Percentiles rank a stretch among this genome's conserved stretches.
These are phyloP conservation scores for Claviceps digitariae DNA, from an alignment of 2,329 filamentous ascomycete genomes.

Conservation along the genomic window DNA sequence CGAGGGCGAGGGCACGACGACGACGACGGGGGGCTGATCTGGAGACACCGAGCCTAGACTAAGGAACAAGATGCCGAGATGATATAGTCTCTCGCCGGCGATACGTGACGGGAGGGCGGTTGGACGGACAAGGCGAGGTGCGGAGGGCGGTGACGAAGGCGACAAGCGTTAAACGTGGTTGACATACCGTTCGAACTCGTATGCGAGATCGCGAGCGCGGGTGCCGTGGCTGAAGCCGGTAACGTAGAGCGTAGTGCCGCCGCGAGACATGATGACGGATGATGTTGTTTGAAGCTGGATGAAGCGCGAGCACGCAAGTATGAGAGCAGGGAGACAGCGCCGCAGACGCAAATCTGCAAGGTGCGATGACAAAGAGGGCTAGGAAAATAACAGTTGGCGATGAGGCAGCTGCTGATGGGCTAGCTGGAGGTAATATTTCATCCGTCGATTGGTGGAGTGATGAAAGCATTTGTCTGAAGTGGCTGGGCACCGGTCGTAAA, in stretches of 20 bases:
- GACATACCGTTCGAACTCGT: constrained; percentile 99
- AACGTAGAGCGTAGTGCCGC: constrained; percentile 91
- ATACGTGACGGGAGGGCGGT: constrained; percentile 18
- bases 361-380: neutral
- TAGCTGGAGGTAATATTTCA: neutral
- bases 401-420: constrained; percentile 4
- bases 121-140: constrained; percentile 30
- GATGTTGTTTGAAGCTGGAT: constrained; percentile 4
- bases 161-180: constrained; percentile 32
- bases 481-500: constrained; percentile 5
- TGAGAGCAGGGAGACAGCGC: constrained; percentile 3
- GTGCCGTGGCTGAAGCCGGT: constrained; percentile 98
- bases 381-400: neutral
- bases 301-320: constrained; percentile 2
- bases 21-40: constrained; percentile 8
- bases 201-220: constrained; percentile 96
- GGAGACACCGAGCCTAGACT: constrained; percentile 10
- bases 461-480: constrained; percentile 1
- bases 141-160: constrained; percentile 23
- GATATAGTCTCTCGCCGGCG: constrained; percentile 18
- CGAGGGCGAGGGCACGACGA: constrained; percentile 12
- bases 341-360: neutral
- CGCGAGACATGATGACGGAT: constrained; percentile 62
- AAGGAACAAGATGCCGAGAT: constrained; percentile 12
- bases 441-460: constrained; percentile 3